These are phyloP conservation scores for Penicillium coffeae DNA, from an alignment of 495 filamentous ascomycete species.

Conservation along the genomic window DNA sequence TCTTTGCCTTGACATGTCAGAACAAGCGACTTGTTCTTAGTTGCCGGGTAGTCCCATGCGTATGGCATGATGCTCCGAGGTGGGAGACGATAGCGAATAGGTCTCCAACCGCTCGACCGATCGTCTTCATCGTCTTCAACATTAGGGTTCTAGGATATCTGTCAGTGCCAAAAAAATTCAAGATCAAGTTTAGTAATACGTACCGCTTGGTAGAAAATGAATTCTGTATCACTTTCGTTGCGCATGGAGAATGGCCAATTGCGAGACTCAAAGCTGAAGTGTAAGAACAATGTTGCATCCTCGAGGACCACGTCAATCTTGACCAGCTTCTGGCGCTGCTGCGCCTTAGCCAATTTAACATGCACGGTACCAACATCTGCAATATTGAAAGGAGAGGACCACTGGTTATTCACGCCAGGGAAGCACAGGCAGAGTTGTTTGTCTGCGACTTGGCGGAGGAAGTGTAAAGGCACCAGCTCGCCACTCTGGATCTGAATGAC, in stretches of 20 bases:
- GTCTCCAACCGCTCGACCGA: conserved; percentile 73
- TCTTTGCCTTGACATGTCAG: conserved; percentile 75
- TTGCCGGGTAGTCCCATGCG: conserved; percentile 96
- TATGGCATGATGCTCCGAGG: conserved; percentile 98
- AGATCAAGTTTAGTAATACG: not conserved
- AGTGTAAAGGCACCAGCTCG: conserved; percentile 78
- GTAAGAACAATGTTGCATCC: conserved; percentile 85
- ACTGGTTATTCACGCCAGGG: conserved; percentile 92
- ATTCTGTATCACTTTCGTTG: conserved; percentile 94
- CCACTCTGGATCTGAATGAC: conserved; percentile 71
- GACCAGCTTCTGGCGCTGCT: conserved; percentile 83
- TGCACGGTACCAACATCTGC: conserved; percentile 87
- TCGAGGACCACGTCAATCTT: conserved; percentile 88
- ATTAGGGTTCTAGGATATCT: conserved; percentile 49
- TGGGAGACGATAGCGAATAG: conserved; percentile 88
- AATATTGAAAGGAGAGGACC: conserved; percentile 97
- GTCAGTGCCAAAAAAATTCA: not conserved
- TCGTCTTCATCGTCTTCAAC: conserved; percentile 82
- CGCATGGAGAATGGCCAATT: conserved; percentile 98
- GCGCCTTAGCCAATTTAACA: conserved; percentile 86
- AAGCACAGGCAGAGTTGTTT: conserved; percentile 94
- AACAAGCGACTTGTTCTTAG: conserved; percentile 90
- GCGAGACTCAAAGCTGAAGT: conserved; percentile 82
- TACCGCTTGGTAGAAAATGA: conserved; percentile 82
- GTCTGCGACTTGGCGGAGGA: conserved; percentile 68